Percentiles rank a stretch among this genome's conserved stretches.
These are phyloP conservation scores for Verticillium tricorpus DNA, from an alignment of 2,329 filamentous ascomycete species.

Conservation along the genomic window DNA sequence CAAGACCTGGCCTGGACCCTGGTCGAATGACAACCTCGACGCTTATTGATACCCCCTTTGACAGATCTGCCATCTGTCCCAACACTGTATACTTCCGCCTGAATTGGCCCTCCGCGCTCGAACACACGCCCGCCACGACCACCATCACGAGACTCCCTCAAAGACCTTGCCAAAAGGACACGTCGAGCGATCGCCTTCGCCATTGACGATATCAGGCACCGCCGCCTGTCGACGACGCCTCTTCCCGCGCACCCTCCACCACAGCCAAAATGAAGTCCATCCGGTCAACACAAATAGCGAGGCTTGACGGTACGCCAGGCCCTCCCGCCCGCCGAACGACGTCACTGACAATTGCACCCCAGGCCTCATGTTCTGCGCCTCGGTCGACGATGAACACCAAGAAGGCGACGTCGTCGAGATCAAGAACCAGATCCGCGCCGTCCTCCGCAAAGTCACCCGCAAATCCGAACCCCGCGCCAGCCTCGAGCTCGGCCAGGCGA, in stretches of 20 bases:
- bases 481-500: conserved; percentile 81
- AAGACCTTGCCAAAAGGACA: background rate
- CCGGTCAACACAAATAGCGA: conserved; percentile 86
- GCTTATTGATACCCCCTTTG: background rate
- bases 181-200: background rate
- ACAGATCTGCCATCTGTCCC: background rate
- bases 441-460: conserved; percentile 82
- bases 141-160: background rate
- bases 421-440: conserved; percentile 85
- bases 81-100: background rate
- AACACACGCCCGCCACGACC: background rate
- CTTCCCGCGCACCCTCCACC: background rate
- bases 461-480: conserved; percentile 87
- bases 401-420: conserved; percentile 78
- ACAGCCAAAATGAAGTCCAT: conserved; percentile 56
- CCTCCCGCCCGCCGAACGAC: conserved; percentile 1
- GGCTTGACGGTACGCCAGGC: conserved; percentile 69
- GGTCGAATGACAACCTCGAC: background rate
- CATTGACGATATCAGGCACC: background rate
- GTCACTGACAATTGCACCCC: conserved; percentile 19
- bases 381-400: conserved; percentile 84
- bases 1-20: background rate
- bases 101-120: background rate
- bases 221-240: background rate
- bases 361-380: conserved; percentile 94